Percentiles rank a stretch among this genome's conserved stretches.
phyloP scores from a whole-genome alignment of 2,329 filamentous ascomycete genomes.

The Alternaria arbusti region DNA sequence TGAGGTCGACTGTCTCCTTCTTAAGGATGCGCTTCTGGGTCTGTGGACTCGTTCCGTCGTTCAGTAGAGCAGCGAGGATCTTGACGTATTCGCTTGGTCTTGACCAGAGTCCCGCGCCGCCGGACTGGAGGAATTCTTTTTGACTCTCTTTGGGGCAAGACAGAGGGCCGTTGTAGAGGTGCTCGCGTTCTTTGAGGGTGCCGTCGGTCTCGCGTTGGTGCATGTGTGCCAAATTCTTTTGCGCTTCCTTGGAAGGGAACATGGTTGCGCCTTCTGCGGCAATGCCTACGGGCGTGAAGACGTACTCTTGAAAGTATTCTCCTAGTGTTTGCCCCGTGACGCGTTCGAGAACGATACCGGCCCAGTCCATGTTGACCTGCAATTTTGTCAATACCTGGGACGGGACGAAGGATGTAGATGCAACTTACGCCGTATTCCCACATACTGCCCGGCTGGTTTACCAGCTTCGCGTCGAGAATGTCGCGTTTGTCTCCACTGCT shows the following conservation, averaged over 20 bases:
- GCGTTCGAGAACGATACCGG: constrained; percentile 56
- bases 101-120: constrained; percentile 67
- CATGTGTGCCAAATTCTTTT: constrained; percentile 63
- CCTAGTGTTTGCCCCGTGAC: constrained; percentile 52
- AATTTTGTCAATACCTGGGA: neutral
- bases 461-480: constrained; percentile 58
- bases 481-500: constrained; percentile 51
- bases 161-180: constrained; percentile 58
- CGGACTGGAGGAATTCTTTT: constrained; percentile 61
- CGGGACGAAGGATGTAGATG: neutral
- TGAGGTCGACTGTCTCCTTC: constrained; percentile 64
- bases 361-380: constrained; percentile 60
- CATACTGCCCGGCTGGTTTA: constrained; percentile 67
- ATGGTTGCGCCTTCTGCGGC: constrained; percentile 58
- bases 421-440: constrained; percentile 62
- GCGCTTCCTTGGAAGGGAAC: constrained; percentile 63
- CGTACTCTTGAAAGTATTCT: constrained; percentile 55
- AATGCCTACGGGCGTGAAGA: constrained; percentile 56
- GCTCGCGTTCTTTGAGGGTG: constrained; percentile 52
- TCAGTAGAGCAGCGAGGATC: constrained; percentile 67
- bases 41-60: constrained; percentile 66
- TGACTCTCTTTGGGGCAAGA: constrained; percentile 53
- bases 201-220: constrained; percentile 58
- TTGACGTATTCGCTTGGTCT: constrained; percentile 66
- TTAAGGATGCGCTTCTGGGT: constrained; percentile 63